Percentiles rank a stretch among this genome's conserved stretches.
Evolutionary conservation across 2,329 filamentous ascomycete genomes (phyloP).

Genomic region (Chaetomiaceae sp.): DNA sequence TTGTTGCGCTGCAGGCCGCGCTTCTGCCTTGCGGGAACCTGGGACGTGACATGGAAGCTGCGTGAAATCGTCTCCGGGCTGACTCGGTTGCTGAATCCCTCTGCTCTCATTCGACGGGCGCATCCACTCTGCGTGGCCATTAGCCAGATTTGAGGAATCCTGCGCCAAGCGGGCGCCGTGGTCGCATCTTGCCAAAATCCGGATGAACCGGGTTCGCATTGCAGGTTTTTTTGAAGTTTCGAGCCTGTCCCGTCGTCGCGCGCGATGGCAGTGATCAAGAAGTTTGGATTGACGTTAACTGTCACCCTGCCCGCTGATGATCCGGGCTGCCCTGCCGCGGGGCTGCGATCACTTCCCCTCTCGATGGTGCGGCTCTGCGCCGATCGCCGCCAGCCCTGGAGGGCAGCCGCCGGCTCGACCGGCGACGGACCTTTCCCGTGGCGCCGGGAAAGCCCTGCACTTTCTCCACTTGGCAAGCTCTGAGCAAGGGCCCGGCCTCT

Average conservation of each 20-base stretch:
- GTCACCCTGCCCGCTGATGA: neutral
- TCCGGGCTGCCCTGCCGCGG: neutral
- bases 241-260: no score
- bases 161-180: neutral
- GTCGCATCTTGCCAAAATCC: neutral
- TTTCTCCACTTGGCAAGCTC: neutral
- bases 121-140: neutral
- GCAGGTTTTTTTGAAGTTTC: neutral
- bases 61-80: neutral
- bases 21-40: neutral
- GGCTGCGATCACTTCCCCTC: slow-evolving; percentile 8
- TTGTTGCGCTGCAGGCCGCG: neutral
- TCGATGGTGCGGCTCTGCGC: slow-evolving; percentile 17
- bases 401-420: neutral
- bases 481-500: neutral
- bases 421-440: neutral
- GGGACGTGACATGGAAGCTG: neutral
- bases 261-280: no score
- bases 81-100: neutral
- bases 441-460: neutral
- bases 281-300: neutral
- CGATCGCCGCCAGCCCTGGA: neutral
- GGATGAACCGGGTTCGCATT: neutral
- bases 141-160: slow-evolving; percentile 4
- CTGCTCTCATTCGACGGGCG: neutral